phyloP scores from a whole-genome alignment of 805 yeast species.

The Hanseniaspora thailandica region DNA sequence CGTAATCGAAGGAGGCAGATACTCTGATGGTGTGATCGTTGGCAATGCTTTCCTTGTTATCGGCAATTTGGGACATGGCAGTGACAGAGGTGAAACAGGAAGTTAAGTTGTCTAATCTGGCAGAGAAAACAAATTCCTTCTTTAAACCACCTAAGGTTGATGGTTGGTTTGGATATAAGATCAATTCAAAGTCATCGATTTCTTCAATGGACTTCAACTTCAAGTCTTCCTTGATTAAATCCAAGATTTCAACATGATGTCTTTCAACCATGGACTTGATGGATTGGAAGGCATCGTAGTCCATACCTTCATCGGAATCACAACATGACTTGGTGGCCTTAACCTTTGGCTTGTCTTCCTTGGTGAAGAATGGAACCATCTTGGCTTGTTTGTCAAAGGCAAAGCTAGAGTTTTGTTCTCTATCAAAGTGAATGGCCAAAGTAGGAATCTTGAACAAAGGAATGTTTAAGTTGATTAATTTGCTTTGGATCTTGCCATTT shows the following conservation, averaged over 20 bases:
- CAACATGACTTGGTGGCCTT: slow-evolving; percentile 30
- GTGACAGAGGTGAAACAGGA: slow-evolving; percentile 71
- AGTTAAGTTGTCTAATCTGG: slow-evolving; percentile 81
- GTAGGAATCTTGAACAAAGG: slow-evolving; percentile 89
- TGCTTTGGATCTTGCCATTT: slow-evolving; percentile 38
- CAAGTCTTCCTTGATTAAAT: slow-evolving; percentile 56
- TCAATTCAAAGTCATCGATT: slow-evolving; percentile 82
- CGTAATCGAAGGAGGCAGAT: slow-evolving; percentile 85
- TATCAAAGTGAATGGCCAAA: slow-evolving; percentile 79
- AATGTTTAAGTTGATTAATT: slow-evolving; percentile 63
- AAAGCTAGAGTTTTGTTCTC: slow-evolving; percentile 64
- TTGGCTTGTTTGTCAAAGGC: slow-evolving; percentile 85
- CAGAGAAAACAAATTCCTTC: slow-evolving; percentile 83
- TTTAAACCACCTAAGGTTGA: slow-evolving; percentile 78
- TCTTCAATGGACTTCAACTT: slow-evolving; percentile 36
- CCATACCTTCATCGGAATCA: slow-evolving; percentile 36
- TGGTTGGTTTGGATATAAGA: slow-evolving; percentile 73
- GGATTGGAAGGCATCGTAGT: slow-evolving; percentile 49
- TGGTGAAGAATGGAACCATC: slow-evolving; percentile 74
- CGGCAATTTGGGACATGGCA: slow-evolving; percentile 51
- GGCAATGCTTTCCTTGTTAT: slow-evolving; percentile 28
- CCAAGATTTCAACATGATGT: slow-evolving; percentile 63
- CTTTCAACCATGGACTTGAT: slow-evolving; percentile 55
- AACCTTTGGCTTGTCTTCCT: slow-evolving; percentile 29
- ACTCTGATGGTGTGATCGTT: slow-evolving; percentile 52